Evolutionary conservation across 805 yeast genomes (phyloP), one percentile per base, ranked within the genome.

Genomic region (Nakazawaea holstii): DNA sequence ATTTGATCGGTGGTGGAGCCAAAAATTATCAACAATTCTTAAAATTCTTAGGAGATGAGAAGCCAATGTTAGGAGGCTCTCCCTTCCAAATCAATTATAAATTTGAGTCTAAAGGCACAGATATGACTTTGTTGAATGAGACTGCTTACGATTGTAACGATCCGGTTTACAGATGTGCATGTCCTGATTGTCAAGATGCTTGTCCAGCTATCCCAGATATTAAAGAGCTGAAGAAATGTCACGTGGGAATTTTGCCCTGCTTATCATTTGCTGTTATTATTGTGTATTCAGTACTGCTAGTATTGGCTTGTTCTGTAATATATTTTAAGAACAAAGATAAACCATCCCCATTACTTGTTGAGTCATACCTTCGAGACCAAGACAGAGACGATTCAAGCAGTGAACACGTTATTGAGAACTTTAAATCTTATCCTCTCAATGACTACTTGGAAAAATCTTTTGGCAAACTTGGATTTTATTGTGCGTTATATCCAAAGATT

Each of bases 1-100:
- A 92, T 60, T 72, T 92, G 36, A 83, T 92, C 37, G 99, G 99
- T 7, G 99, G 99, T n/a, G 98, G 98, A 1, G 97, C 98, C 2
- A 75, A 72, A 46, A 78, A 82, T 55, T 87, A 79, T 62, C 56
- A 70, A 30, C 79, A 80, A 46, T 92, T 92, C 60, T 68, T 92
- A 54, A 86, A 90, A 65, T 94, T 92, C 59, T 65, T 94, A 44
- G 98, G 98, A 10, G 98, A 92, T 61, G 95, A 89, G 56, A 91
- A 92, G 62, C 98, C 98, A 0, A 55, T 88, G 56, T 70, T 92
- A 4, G 97, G 98, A 0, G 99, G 99, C 0, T 88, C 96, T 0
- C 97, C 97, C 0, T 89, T 92, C 61, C 98, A 92, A 62, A 91
- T 92, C 52, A 84, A 90, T 60, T 90, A 80, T 62, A 66, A 70